Percentiles rank a stretch among this genome's conserved stretches.
These are phyloP conservation scores for Fomitiporia mediterranea DNA, from an alignment of 1,284 basidiomycete genomes.

Conservation along the genomic window DNA sequence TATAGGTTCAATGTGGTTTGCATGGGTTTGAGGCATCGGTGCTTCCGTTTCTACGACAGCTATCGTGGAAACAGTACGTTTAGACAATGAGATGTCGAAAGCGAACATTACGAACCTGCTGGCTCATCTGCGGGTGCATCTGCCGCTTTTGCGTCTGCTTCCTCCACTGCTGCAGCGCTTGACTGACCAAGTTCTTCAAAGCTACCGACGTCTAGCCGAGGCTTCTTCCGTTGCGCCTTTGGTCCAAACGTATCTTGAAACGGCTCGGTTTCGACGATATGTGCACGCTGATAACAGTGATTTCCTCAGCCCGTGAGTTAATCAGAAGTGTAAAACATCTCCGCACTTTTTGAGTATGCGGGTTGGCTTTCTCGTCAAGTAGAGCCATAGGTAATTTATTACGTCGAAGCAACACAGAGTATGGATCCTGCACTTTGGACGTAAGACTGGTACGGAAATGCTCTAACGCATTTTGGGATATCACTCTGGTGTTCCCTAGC, in stretches of 20 bases:
- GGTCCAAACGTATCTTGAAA: slow-evolving; percentile 91
- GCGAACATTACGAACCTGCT: slow-evolving; percentile 37
- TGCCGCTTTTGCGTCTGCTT: slow-evolving; percentile 40
- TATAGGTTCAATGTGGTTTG: slow-evolving; percentile 79
- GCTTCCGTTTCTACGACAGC: slow-evolving; percentile 24
- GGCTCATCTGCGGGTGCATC: slow-evolving; percentile 36
- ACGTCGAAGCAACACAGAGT: slow-evolving; percentile 84
- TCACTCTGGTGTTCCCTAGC: slow-evolving; percentile 93
- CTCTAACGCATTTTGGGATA: slow-evolving; percentile 92
- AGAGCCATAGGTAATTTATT: slow-evolving; percentile 96
- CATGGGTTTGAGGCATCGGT: slow-evolving; percentile 55
- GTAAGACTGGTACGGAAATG: slow-evolving; percentile 88
- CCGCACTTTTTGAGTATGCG: slow-evolving; percentile 68
- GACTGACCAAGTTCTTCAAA: slow-evolving; percentile 83
- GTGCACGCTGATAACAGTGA: slow-evolving; percentile 53
- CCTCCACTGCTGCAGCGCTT: slow-evolving; percentile 44
- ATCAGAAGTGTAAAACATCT: slow-evolving; percentile 4
- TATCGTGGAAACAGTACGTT: too few species aligned
- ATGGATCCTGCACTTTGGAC: slow-evolving; percentile 85
- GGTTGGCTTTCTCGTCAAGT: slow-evolving; percentile 81
- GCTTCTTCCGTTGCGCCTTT: slow-evolving; percentile 88
- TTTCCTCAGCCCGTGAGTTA: not conserved
- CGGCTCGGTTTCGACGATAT: slow-evolving; percentile 92
- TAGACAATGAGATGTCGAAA: slow-evolving; percentile 38
- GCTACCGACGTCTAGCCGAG: slow-evolving; percentile 76